A percentile compares a stretch with the other conserved stretches of the same genome.
Conservation (phyloP, 768 basidiomycete species). For the Tulasnella sp. region DNA sequence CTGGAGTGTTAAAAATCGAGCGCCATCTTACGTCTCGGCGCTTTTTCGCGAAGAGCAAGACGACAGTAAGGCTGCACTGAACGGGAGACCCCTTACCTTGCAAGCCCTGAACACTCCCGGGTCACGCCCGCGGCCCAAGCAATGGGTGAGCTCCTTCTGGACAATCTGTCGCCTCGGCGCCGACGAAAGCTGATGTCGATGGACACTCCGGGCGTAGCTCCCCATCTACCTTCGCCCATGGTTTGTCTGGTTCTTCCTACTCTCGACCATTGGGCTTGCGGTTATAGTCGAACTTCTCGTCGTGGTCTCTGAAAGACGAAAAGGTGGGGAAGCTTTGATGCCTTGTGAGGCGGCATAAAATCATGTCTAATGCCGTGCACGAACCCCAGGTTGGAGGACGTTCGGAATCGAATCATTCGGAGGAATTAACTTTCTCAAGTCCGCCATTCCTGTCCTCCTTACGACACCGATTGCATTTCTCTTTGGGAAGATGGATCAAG, state of each 20-base stretch:
- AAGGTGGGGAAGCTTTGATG: background rate
- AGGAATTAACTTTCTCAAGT: conserved; percentile 24
- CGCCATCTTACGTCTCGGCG: conserved; percentile 5
- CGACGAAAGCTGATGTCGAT: background rate
- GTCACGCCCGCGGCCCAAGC: background rate
- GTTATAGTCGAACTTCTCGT: background rate
- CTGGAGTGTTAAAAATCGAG: background rate
- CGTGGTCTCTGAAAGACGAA: background rate
- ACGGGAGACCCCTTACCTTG: background rate
- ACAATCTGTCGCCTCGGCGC: background rate
- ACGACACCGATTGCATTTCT: background rate
- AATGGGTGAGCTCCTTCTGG: conserved; percentile 10
- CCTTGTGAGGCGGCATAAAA: background rate
- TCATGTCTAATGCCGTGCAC: background rate
- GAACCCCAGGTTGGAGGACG: background rate
- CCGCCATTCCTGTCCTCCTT: conserved; percentile 19
- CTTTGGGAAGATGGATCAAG: conserved; percentile 16
- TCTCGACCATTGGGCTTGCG: background rate
- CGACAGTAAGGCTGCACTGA: background rate
- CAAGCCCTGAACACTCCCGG: background rate
- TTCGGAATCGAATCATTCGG: conserved; percentile 19
- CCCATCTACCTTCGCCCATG: conserved; percentile 18
- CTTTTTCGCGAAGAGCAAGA: background rate
- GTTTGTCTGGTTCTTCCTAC: conserved; percentile 8
- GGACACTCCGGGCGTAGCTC: background rate